Percentiles rank a stretch among this genome's conserved stretches.
Evolutionary conservation across 306 rosid genomes (phyloP).

Genomic region (Sesbania bispinosa): DNA sequence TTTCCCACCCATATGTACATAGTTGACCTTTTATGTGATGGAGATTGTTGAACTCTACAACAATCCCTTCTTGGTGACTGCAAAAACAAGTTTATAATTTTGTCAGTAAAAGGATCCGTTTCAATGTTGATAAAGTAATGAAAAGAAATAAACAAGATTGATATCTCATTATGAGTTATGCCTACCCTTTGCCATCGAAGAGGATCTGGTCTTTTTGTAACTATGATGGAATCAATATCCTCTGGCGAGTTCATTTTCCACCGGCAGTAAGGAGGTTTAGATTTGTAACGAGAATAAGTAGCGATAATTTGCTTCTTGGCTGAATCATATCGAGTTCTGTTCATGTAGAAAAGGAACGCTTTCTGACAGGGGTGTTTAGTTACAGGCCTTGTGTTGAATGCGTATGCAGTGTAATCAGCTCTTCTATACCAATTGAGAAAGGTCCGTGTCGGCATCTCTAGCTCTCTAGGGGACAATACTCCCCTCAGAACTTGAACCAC

Average conservation of each 20-base stretch:
- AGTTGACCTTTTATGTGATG: constrained; percentile 48
- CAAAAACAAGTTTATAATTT: constrained; percentile 30
- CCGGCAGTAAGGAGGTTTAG: constrained; percentile 44
- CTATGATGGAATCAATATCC: constrained; percentile 40
- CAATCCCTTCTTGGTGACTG: constrained; percentile 96
- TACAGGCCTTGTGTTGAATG: constrained; percentile 93
- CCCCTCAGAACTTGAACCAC: constrained; percentile 75
- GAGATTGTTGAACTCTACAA: constrained; percentile 55
- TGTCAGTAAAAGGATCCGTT: constrained; percentile 3
- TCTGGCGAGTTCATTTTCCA: constrained; percentile 72
- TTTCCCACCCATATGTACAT: constrained; percentile 64
- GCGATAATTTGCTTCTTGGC: constrained; percentile 38
- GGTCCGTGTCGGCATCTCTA: constrained; percentile 76
- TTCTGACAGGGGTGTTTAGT: constrained; percentile 75
- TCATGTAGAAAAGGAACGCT: constrained; percentile 61
- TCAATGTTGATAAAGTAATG: background rate
- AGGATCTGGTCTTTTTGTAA: constrained; percentile 71
- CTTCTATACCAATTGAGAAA: constrained; percentile 74
- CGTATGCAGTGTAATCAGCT: constrained; percentile 79
- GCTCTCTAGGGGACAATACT: constrained; percentile 69
- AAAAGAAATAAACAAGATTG: background rate
- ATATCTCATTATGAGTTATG: background rate
- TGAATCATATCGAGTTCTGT: constrained; percentile 38
- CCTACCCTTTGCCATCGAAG: constrained; percentile 80
- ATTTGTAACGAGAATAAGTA: constrained; percentile 33